phyloP scores from a whole-genome alignment of 1,284 basidiomycete genomes.

The Cryptococcus sp. region DNA sequence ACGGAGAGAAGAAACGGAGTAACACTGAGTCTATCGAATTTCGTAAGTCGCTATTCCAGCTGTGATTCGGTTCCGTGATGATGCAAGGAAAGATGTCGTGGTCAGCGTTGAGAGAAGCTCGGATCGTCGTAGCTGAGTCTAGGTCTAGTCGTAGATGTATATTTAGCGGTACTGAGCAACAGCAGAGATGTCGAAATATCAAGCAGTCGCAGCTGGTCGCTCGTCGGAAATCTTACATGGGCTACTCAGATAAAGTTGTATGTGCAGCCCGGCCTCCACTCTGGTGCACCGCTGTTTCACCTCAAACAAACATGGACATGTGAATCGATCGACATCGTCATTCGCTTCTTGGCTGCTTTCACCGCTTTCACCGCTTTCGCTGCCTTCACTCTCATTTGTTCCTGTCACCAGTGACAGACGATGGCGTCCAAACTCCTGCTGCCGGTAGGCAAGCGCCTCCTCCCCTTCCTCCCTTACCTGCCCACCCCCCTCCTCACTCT shows the following conservation, averaged over 20 bases:
- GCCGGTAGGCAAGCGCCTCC: slow-evolving; percentile 14
- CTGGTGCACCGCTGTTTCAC: neutral
- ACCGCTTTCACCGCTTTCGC: neutral
- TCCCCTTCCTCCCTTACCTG: slow-evolving; percentile 28
- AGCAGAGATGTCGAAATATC: too few species aligned
- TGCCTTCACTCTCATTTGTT: neutral
- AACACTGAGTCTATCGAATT: neutral
- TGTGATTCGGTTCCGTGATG: too few species aligned
- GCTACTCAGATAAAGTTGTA: neutral
- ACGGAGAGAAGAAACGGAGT: neutral
- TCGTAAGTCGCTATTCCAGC: too few species aligned
- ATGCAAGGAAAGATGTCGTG: too few species aligned
- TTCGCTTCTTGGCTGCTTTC: too few species aligned
- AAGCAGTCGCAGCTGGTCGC: too few species aligned
- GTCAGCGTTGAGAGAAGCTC: too few species aligned
- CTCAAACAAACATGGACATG: too few species aligned
- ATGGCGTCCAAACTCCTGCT: slow-evolving; percentile 16
- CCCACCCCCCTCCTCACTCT: slow-evolving; percentile 32
- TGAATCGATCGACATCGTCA: neutral
- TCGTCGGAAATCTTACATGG: slow-evolving; percentile 5
- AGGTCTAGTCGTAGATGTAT: too few species aligned
- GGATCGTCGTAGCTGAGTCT: too few species aligned
- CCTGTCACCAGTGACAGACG: neutral
- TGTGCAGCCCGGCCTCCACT: slow-evolving; percentile 1
- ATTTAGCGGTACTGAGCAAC: neutral